phyloP scores from a whole-genome alignment of 2,329 filamentous ascomycete genomes.

The Fusarium mangiferae region DNA sequence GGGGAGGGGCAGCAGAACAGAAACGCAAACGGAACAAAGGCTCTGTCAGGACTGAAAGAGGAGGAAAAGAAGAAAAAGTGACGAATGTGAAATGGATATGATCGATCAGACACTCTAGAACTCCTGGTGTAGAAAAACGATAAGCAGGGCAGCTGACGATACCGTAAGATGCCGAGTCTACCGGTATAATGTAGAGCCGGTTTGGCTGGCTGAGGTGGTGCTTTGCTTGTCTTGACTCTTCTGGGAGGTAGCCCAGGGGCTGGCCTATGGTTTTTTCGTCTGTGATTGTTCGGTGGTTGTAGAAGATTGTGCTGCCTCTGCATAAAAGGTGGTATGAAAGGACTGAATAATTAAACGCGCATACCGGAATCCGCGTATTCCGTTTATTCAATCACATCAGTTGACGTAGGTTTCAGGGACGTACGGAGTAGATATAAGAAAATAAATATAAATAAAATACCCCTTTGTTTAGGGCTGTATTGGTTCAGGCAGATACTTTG shows the following conservation, averaged over 20 bases:
- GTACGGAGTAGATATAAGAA: too few relatives aligned
- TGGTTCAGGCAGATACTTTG: background rate
- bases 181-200: conserved; percentile 25
- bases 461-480: background rate
- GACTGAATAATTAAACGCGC: conserved; percentile 6
- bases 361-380: conserved; percentile 11
- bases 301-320: background rate
- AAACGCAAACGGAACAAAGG: background rate
- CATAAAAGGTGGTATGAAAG: conserved; percentile 3
- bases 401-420: background rate
- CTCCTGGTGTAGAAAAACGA: background rate
- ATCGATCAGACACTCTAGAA: background rate
- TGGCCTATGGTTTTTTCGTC: background rate
- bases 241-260: conserved; percentile 22
- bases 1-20: conserved; percentile 33
- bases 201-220: background rate
- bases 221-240: background rate
- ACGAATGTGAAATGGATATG: background rate
- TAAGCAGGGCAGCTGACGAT: conserved; percentile 21
- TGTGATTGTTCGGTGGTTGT: background rate
- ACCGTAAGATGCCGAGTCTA: conserved; percentile 27
- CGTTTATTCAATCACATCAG: background rate
- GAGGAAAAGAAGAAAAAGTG: background rate
- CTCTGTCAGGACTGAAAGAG: background rate
- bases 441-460: background rate